Conservation (phyloP, 2,329 filamentous ascomycete species). For the Epichloe elymi region DNA sequence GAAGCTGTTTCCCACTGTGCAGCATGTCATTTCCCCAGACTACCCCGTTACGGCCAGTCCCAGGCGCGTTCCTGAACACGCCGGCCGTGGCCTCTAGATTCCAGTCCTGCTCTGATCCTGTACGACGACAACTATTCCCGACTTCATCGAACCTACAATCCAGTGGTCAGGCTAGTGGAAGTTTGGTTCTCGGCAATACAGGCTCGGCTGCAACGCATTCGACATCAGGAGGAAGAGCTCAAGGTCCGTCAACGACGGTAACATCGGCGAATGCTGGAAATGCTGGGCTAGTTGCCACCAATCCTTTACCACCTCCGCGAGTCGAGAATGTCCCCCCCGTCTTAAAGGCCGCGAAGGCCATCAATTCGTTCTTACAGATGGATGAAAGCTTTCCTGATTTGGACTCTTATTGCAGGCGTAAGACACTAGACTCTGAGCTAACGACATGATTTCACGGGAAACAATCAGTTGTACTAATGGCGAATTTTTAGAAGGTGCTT, state of each 20-base stretch:
- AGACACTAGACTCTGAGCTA: slow-evolving; percentile 24
- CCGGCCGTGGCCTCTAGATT: slow-evolving; percentile 46
- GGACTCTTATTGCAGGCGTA: slow-evolving; percentile 79
- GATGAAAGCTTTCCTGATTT: slow-evolving; percentile 80
- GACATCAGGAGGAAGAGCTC: neutral
- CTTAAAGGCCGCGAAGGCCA: slow-evolving; percentile 66
- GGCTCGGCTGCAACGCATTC: neutral
- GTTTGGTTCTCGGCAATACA: slow-evolving; percentile 8
- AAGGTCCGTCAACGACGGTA: slow-evolving; percentile 7
- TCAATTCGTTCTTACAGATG: slow-evolving; percentile 63
- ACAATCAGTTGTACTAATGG: slow-evolving; percentile 11
- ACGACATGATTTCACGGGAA: neutral
- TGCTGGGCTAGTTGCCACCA: slow-evolving; percentile 18
- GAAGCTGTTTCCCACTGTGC: slow-evolving; percentile 9
- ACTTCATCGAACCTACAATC: slow-evolving; percentile 15
- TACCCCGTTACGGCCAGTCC: slow-evolving; percentile 60
- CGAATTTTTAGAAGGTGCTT: slow-evolving; percentile 59
- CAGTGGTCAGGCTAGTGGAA: slow-evolving; percentile 2
- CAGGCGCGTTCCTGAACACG: slow-evolving; percentile 65
- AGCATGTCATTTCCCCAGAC: slow-evolving; percentile 41
- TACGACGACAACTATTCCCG: slow-evolving; percentile 39
- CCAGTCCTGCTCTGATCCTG: slow-evolving; percentile 29
- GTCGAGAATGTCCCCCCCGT: slow-evolving; percentile 52
- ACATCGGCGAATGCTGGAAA: slow-evolving; percentile 15
- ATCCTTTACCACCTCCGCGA: slow-evolving; percentile 30